Evolutionary conservation across 345 rosid species (phyloP).

Genomic region (Melaleuca alternifolia): DNA sequence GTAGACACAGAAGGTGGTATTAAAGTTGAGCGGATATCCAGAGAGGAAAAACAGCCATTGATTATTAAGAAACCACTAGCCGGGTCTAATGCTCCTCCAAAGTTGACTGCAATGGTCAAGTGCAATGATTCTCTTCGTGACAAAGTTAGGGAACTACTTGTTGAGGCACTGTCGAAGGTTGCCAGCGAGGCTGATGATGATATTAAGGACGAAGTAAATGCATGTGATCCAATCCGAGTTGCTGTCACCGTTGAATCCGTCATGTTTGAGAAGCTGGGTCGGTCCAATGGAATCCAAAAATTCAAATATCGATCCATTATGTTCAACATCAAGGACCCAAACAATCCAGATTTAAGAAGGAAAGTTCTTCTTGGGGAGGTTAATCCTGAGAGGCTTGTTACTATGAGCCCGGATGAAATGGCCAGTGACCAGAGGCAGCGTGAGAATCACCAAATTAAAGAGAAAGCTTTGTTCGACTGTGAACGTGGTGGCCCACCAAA

Average conservation of each 20-base stretch:
- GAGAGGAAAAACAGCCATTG: constrained; percentile 27
- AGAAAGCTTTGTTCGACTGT: constrained; percentile 69
- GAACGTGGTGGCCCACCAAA: constrained; percentile 49
- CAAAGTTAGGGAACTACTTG: constrained; percentile 71
- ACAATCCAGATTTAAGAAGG: constrained; percentile 90
- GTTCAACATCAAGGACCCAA: constrained; percentile 84
- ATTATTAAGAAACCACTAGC: constrained; percentile 31
- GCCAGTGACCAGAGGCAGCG: constrained; percentile 76
- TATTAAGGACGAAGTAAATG: constrained; percentile 35
- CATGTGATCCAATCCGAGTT: constrained; percentile 72
- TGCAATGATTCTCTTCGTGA: constrained; percentile 80
- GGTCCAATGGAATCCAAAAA: constrained; percentile 79
- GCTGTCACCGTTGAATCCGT: constrained; percentile 80
- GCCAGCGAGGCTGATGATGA: constrained; percentile 49
- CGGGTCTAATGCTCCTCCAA: constrained; percentile 44
- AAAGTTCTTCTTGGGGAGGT: constrained; percentile 84
- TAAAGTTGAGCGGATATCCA: constrained; percentile 25
- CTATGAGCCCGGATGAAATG: constrained; percentile 80
- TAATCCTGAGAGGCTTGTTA: constrained; percentile 59
- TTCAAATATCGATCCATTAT: constrained; percentile 83
- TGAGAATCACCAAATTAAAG: constrained; percentile 68
- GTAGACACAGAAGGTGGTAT: not conserved
- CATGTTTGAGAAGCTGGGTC: constrained; percentile 79
- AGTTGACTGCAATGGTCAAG: constrained; percentile 47
- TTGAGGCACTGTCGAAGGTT: constrained; percentile 72